A percentile compares a stretch with the other conserved stretches of the same genome.
phyloP scores from a whole-genome alignment of 306 rosid species.

The Lathyrus aphaca region DNA sequence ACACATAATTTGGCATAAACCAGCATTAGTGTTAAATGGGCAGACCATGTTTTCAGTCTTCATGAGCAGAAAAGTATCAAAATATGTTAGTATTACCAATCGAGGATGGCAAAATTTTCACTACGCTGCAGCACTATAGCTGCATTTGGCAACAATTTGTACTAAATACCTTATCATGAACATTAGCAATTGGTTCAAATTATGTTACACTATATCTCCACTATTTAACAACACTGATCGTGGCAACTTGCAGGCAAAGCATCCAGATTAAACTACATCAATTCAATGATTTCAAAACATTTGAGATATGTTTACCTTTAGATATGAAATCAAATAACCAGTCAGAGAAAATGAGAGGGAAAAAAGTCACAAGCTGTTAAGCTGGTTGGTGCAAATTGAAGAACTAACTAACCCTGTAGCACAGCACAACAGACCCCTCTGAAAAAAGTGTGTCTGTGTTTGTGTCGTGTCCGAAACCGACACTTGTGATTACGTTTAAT shows the following conservation, averaged over 20 bases:
- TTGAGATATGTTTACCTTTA: background rate
- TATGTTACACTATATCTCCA: background rate
- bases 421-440: no score
- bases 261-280: constrained; percentile 3
- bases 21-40: background rate
- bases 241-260: constrained; percentile 3
- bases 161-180: background rate
- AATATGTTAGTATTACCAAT: background rate
- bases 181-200: background rate
- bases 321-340: no score
- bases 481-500: no score
- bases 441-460: no score
- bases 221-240: background rate
- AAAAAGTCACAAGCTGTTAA: no score
- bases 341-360: no score
- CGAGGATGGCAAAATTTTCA: background rate
- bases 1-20: background rate
- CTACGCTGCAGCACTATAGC: background rate
- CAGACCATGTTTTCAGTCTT: constrained; percentile 7
- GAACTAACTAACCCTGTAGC: background rate
- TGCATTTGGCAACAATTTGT: background rate
- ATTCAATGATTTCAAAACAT: constrained; percentile 9
- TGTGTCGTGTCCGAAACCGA: no score
- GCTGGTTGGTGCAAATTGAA: background rate
- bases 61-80: constrained; percentile 10